Percentiles rank a stretch among this genome's conserved stretches.
Conservation (phyloP, 441 rosid species). For the Geranium incanum region DNA sequence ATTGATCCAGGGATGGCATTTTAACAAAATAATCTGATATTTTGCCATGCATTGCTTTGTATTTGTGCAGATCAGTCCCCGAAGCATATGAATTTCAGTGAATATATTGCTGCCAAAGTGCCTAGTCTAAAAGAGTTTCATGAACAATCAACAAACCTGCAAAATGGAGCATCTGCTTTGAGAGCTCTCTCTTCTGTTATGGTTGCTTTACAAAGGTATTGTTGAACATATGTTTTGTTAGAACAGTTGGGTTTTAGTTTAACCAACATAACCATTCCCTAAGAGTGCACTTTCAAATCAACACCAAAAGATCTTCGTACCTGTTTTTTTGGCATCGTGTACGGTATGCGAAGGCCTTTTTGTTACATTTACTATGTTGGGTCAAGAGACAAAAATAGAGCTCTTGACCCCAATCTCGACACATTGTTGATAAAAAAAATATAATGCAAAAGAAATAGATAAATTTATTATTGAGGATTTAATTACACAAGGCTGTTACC, state of each 20-base stretch:
- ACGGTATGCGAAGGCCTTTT: not conserved
- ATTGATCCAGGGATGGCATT: not conserved
- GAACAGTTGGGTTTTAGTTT: not conserved
- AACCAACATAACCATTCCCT: not conserved
- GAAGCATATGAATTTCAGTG: constrained; percentile 53
- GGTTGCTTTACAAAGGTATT: constrained; percentile 71
- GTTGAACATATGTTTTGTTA: constrained; percentile 7
- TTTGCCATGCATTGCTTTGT: constrained; percentile 12
- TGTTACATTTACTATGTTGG: not conserved
- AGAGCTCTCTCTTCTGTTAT: constrained; percentile 70
- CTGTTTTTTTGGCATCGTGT: not conserved
- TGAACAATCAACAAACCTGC: constrained; percentile 39
- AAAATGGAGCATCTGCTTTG: constrained; percentile 45
- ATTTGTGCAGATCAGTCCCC: constrained; percentile 62
- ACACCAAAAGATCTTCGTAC: not conserved
- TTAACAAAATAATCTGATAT: not conserved
- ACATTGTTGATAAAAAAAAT: too few relatives aligned
- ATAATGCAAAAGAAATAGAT: too few relatives aligned
- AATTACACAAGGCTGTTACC: not conserved
- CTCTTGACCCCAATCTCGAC: too few relatives aligned
- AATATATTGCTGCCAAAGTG: constrained; percentile 58
- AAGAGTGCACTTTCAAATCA: not conserved
- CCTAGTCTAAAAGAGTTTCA: constrained; percentile 55
- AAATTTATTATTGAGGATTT: not conserved
- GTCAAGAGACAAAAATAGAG: too few relatives aligned